These are phyloP conservation scores for Tulasnella sp. DNA, from an alignment of 768 basidiomycete species.

Conservation along the genomic window DNA sequence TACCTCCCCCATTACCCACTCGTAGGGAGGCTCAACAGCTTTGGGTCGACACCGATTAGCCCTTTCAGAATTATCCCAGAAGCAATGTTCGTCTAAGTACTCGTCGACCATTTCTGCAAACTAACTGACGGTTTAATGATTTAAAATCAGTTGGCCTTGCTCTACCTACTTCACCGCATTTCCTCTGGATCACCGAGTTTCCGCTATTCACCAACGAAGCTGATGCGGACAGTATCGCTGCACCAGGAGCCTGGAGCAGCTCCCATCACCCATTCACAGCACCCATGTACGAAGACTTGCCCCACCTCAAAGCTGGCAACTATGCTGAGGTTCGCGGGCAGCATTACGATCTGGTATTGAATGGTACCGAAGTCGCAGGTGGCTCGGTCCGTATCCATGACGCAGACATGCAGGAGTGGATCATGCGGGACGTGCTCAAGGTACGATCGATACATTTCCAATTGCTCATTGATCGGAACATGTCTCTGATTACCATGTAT, in stretches of 20 bases:
- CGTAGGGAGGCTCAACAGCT: conserved; percentile 75
- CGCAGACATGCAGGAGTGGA: conserved; percentile 71
- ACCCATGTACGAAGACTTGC: conserved; percentile 83
- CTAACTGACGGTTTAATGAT: not conserved
- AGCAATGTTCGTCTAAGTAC: conserved; percentile 39
- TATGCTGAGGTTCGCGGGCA: conserved; percentile 73
- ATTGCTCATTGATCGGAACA: too few relatives aligned
- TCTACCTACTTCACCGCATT: conserved; percentile 55
- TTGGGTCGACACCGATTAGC: conserved; percentile 58
- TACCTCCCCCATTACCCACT: not conserved
- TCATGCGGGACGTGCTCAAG: conserved; percentile 67
- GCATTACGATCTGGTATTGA: conserved; percentile 91
- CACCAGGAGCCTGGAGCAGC: conserved; percentile 74
- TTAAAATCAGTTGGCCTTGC: not conserved
- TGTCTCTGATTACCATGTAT: too few relatives aligned
- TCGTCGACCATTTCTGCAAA: conserved; percentile 16
- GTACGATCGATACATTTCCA: too few relatives aligned
- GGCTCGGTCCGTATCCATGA: conserved; percentile 92
- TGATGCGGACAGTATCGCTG: conserved; percentile 78
- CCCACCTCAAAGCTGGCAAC: conserved; percentile 60
- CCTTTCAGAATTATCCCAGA: conserved; percentile 55
- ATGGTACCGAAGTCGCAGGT: conserved; percentile 89
- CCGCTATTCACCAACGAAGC: conserved; percentile 84
- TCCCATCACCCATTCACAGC: conserved; percentile 96
- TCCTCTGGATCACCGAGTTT: conserved; percentile 94